Evolutionary conservation across 345 rosid genomes (phyloP).

Genomic region (Eucalyptus regnans): DNA sequence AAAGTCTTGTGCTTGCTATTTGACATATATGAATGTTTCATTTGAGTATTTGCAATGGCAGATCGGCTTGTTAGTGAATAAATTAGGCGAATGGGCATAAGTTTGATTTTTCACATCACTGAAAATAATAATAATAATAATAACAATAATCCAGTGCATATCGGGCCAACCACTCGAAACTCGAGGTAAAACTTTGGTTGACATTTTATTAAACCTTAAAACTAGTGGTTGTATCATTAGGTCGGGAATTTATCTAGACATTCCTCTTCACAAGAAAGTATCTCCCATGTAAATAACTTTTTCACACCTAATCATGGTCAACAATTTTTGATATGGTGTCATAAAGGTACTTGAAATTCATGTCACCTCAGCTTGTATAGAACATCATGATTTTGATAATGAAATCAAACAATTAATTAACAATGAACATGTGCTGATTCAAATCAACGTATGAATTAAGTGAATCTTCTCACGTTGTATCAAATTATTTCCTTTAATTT

Average conservation of each 20-base stretch:
- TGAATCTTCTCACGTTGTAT: background rate
- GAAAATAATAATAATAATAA: background rate
- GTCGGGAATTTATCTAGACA: background rate
- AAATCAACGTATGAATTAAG: background rate
- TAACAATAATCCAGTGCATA: accelerated
- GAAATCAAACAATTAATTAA: background rate
- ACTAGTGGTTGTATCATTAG: background rate
- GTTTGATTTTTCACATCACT: background rate
- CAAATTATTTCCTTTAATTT: background rate
- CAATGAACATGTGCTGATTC: background rate
- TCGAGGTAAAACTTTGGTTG: background rate
- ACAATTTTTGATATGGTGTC: background rate
- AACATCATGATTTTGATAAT: background rate
- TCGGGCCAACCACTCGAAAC: background rate
- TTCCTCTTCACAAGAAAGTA: background rate
- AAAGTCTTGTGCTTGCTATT: background rate
- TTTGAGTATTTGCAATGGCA: background rate
- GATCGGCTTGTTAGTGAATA: background rate
- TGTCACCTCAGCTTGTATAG: background rate
- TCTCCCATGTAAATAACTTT: background rate
- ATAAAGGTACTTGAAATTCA: background rate
- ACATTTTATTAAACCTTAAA: background rate
- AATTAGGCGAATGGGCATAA: background rate
- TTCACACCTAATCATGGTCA: background rate
- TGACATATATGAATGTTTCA: background rate